Percentiles rank a stretch among this genome's conserved stretches.
phyloP scores from a whole-genome alignment of 106 monocot species.

The Alisma plantagoaquatica region DNA sequence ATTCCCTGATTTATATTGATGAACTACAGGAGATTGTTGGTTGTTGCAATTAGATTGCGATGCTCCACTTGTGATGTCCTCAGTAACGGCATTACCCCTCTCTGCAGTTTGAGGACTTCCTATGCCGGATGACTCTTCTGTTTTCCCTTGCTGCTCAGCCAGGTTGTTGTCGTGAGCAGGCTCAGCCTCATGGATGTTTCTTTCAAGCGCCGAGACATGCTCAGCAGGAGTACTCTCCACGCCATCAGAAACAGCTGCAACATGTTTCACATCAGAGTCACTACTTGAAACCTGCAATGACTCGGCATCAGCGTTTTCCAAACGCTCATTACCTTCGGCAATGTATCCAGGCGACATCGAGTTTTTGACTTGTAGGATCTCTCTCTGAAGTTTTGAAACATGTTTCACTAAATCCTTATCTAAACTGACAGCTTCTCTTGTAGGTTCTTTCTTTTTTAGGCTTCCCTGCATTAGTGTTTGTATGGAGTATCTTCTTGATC shows the following conservation, averaged over 20 bases:
- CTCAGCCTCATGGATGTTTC: constrained; percentile 53
- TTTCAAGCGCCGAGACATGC: constrained; percentile 67
- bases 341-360: too few relatives aligned
- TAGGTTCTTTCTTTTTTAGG: constrained; percentile 19
- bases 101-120: too few relatives aligned
- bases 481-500: constrained; percentile 20
- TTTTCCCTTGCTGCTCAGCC: too few relatives aligned
- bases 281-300: constrained; percentile 1
- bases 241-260: constrained; percentile 14
- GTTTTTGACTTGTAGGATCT: constrained; percentile 60
- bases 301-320: too few relatives aligned
- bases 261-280: neutral
- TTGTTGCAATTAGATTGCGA: too few relatives aligned
- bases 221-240: constrained; percentile 58
- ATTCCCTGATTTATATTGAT: too few relatives aligned
- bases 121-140: neutral
- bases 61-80: too few relatives aligned
- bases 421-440: constrained; percentile 36
- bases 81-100: too few relatives aligned
- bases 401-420: constrained; percentile 75
- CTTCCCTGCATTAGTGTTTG: constrained; percentile 10
- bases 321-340: too few relatives aligned
- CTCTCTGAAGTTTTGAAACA: constrained; percentile 60
- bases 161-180: too few relatives aligned
- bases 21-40: too few relatives aligned